phyloP scores from a whole-genome alignment of 192 early-diverging fungal genomes.

The Entomortierella chlamydospora region DNA sequence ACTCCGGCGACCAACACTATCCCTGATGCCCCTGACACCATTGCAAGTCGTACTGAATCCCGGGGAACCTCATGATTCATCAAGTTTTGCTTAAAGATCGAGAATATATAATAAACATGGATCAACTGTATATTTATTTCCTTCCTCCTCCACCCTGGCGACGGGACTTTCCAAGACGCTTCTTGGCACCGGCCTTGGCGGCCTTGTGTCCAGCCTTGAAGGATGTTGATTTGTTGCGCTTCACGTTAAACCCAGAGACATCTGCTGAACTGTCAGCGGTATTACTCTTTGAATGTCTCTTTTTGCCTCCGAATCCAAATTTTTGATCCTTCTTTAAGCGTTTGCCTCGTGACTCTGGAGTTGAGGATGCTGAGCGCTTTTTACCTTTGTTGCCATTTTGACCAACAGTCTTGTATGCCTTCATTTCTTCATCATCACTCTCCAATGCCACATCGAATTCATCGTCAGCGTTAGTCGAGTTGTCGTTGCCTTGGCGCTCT shows the following conservation, averaged over 20 bases:
- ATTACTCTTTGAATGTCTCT: constrained; percentile 74
- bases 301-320: constrained; percentile 94
- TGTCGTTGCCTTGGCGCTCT: constrained; percentile 67
- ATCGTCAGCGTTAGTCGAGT: constrained; percentile 60
- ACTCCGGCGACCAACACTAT: not conserved
- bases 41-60: no score
- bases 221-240: constrained; percentile 53
- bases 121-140: constrained; percentile 9
- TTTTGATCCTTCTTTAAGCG: constrained; percentile 77
- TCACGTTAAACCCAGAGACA: constrained; percentile 71
- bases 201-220: constrained; percentile 29
- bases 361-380: constrained; percentile 29
- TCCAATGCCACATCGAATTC: constrained; percentile 81
- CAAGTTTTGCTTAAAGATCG: no score
- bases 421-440: constrained; percentile 39
- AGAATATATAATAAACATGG: no score
- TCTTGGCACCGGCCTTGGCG: constrained; percentile 36
- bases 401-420: constrained; percentile 32
- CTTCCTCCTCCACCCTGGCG: constrained; percentile 44
- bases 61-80: constrained; percentile 5
- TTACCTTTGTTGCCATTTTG: constrained; percentile 14
- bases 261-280: constrained; percentile 82
- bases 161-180: constrained; percentile 56
- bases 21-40: not conserved
- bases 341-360: constrained; percentile 36